Conservation (phyloP, 2,329 filamentous ascomycete species). For the Calonectria hawksworthii region DNA sequence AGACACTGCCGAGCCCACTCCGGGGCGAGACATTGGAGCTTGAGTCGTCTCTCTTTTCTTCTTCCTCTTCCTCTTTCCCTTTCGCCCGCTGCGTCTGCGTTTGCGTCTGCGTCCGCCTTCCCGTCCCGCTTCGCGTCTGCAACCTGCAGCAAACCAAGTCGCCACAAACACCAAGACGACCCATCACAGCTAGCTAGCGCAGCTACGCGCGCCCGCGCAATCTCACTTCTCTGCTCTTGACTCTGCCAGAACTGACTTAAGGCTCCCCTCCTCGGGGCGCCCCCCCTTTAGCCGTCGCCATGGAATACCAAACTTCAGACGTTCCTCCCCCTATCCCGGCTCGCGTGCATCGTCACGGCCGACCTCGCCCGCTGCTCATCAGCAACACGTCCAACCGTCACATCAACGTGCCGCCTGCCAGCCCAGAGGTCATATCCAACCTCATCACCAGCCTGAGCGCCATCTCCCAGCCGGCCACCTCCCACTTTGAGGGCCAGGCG, state of each 20-base stretch:
- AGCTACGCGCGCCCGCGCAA: not conserved
- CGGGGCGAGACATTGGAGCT: not conserved
- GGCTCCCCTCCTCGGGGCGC: not conserved
- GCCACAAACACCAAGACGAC: constrained; percentile 7
- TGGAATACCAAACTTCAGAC: constrained; percentile 46
- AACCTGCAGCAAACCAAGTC: constrained; percentile 12
- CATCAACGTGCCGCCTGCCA: constrained; percentile 59
- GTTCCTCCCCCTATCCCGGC: constrained; percentile 50
- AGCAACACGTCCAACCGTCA: constrained; percentile 32
- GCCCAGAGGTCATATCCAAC: constrained; percentile 78
- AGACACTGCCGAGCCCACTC: constrained; percentile 7
- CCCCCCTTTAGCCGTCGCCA: constrained; percentile 35
- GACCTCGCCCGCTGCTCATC: constrained; percentile 34
- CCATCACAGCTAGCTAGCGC: constrained; percentile 10
- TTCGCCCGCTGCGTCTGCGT: not conserved
- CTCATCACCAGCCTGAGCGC: constrained; percentile 79
- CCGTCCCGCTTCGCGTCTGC: not conserved
- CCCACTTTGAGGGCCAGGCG: constrained; percentile 39
- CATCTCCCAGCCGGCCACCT: constrained; percentile 76
- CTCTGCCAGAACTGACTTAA: constrained; percentile 12
- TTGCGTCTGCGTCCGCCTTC: not conserved
- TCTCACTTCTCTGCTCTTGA: not conserved
- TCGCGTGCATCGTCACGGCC: constrained; percentile 41
- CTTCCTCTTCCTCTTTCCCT: not conserved
- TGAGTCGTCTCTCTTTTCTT: not conserved